Evolutionary conservation across 371 early-diverging fungal genomes (phyloP).

Genomic region (Quaeritorhiza haematococci): DNA sequence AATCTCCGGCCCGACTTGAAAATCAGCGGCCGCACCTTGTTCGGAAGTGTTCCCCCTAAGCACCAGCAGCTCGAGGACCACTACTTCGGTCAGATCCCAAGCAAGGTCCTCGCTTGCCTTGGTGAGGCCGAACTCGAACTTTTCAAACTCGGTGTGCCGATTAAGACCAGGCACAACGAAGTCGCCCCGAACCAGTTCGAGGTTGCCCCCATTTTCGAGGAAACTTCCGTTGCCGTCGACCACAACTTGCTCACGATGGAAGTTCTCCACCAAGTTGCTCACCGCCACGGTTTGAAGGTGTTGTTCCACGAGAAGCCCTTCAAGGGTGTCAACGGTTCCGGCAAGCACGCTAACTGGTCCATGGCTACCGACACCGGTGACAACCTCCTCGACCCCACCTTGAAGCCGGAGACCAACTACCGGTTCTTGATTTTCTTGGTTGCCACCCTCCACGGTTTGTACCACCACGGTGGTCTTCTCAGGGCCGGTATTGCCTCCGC

Average conservation of each 20-base stretch:
- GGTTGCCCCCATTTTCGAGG: constrained; percentile 96
- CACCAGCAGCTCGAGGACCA: constrained; percentile 98
- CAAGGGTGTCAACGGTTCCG: constrained; percentile 96
- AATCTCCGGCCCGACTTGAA: constrained; percentile 91
- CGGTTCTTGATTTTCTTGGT: constrained; percentile 92
- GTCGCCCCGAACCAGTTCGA: constrained; percentile 98
- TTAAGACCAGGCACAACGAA: constrained; percentile 99
- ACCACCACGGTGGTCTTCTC: constrained; percentile 83
- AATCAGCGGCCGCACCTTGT: constrained; percentile 89
- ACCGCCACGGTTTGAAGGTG: constrained; percentile 91
- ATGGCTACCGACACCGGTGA: constrained; percentile 90
- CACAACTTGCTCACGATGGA: constrained; percentile 98
- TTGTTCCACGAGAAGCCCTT: constrained; percentile 99
- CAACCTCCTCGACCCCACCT: constrained; percentile 91
- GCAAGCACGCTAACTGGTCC: constrained; percentile 99
- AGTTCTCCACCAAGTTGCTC: constrained; percentile 91
- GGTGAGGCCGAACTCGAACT: constrained; percentile 91
- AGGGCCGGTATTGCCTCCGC: constrained; percentile 88
- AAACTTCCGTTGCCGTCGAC: constrained; percentile 93
- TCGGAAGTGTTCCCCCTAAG: constrained; percentile 91
- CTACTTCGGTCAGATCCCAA: constrained; percentile 96
- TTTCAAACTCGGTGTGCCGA: constrained; percentile 89
- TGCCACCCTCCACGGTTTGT: constrained; percentile 83
- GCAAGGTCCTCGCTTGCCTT: constrained; percentile 85
- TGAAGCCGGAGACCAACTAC: constrained; percentile 91